These are phyloP conservation scores for Ogataea degrootiae DNA, from an alignment of 805 yeast species.

Conservation along the genomic window DNA sequence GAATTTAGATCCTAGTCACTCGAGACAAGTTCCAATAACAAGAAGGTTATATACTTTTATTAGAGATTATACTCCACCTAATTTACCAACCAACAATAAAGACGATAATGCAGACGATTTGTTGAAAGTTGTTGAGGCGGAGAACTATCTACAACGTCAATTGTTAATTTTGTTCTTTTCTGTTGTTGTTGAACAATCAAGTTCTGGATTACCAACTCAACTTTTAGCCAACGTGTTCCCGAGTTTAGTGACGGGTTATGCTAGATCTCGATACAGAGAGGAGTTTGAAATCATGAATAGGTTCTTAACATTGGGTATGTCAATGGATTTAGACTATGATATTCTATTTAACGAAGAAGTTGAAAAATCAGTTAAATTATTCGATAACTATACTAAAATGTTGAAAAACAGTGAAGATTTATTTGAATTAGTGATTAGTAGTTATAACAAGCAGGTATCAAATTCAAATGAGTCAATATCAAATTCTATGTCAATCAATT, in stretches of 20 bases:
- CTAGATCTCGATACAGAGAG: not conserved
- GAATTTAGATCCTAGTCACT: slow-evolving; percentile 34
- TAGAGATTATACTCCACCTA: slow-evolving; percentile 52
- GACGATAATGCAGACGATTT: slow-evolving; percentile 36
- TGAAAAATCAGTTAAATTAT: slow-evolving; percentile 37
- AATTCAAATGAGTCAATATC: slow-evolving; percentile 16
- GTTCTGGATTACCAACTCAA: slow-evolving; percentile 1
- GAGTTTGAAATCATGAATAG: slow-evolving; percentile 20
- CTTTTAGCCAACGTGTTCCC: slow-evolving; percentile 9
- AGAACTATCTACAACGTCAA: slow-evolving; percentile 57
- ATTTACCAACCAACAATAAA: slow-evolving; percentile 33
- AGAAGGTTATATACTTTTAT: slow-evolving; percentile 63
- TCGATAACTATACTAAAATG: slow-evolving; percentile 25
- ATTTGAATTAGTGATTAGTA: slow-evolving; percentile 37
- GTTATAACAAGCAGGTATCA: slow-evolving; percentile 20
- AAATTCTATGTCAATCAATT: slow-evolving; percentile 22
- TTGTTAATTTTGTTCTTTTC: slow-evolving; percentile 61
- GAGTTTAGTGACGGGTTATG: slow-evolving; percentile 3
- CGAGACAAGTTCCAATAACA: slow-evolving; percentile 35
- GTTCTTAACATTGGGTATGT: slow-evolving; percentile 41
- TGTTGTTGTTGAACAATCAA: slow-evolving; percentile 35
- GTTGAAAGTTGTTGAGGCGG: slow-evolving; percentile 43
- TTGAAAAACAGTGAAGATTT: slow-evolving; percentile 33
- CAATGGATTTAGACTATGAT: slow-evolving; percentile 64
- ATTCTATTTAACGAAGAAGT: slow-evolving; percentile 33